A percentile compares a stretch with the other conserved stretches of the same genome.
Conservation (phyloP, 306 rosid species). For the Hippophae rhamnoides region DNA sequence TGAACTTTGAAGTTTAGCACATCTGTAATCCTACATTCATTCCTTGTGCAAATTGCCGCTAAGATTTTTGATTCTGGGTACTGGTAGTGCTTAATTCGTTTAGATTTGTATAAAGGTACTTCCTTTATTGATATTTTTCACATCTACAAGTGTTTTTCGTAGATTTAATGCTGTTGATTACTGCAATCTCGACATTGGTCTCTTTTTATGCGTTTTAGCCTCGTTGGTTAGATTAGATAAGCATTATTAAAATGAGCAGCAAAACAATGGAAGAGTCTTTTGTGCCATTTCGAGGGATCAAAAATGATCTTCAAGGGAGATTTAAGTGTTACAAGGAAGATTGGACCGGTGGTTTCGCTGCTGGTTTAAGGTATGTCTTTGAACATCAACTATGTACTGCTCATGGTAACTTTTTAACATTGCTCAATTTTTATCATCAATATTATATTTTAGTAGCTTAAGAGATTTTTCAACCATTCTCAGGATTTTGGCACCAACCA, state of each 20-base stretch:
- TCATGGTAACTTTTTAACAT: neutral
- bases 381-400: neutral
- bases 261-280: constrained; percentile 59
- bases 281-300: constrained; percentile 63
- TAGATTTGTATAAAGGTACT: neutral
- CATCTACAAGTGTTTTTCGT: neutral
- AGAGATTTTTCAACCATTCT: constrained; percentile 8
- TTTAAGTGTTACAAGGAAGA: constrained; percentile 62
- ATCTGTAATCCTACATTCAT: too few species aligned
- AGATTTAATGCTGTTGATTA: constrained; percentile 4
- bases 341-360: constrained; percentile 53
- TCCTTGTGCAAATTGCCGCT: too few species aligned
- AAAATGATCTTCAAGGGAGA: constrained; percentile 48
- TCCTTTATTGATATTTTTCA: neutral
- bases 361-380: constrained; percentile 52
- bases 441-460: constrained; percentile 3
- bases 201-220: constrained; percentile 6
- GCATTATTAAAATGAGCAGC: constrained; percentile 13
- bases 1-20: too few species aligned
- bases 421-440: constrained; percentile 7
- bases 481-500: constrained; percentile 77
- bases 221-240: constrained; percentile 3
- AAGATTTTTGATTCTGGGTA: too few species aligned
- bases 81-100: too few species aligned
- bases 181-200: neutral